Percentiles rank a stretch among this genome's conserved stretches.
Conservation (phyloP, 495 filamentous ascomycete species). For the Penicillium tannophilum region DNA sequence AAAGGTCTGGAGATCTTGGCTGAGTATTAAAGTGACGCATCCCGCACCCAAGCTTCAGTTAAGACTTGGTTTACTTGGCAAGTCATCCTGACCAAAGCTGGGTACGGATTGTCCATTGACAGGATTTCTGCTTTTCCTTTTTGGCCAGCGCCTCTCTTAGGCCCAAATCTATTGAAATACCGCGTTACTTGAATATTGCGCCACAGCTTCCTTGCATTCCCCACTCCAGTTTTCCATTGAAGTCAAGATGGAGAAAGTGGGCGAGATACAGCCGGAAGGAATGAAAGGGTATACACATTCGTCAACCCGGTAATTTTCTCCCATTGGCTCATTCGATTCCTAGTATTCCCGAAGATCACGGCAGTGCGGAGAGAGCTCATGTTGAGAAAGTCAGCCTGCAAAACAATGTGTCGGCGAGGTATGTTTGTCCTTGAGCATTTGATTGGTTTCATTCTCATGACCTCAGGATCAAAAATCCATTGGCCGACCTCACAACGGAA, state of each 20-base stretch:
- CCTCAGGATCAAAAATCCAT: slow-evolving; percentile 61
- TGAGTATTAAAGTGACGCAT: neutral
- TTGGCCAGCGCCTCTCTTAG: neutral
- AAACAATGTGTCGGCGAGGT: slow-evolving; percentile 54
- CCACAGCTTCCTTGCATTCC: neutral
- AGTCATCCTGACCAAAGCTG: neutral
- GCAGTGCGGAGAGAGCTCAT: slow-evolving; percentile 34
- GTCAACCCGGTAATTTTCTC: neutral
- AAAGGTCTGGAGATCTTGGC: neutral
- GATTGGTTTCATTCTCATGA: too few relatives aligned
- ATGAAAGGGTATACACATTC: neutral
- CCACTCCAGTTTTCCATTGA: neutral
- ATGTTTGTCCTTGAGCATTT: slow-evolving; percentile 12
- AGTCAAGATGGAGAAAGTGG: neutral
- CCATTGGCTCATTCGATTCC: neutral
- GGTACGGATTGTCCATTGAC: neutral
- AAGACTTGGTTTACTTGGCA: neutral
- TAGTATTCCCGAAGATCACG: slow-evolving; percentile 20
- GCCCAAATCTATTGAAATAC: neutral
- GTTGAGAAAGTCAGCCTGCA: slow-evolving; percentile 50
- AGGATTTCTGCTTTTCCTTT: neutral
- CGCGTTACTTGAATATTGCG: neutral
- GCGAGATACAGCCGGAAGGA: neutral
- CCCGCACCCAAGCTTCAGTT: neutral
- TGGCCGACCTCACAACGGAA: slow-evolving; percentile 53